These are phyloP conservation scores for Ceratocystis lukuohia DNA, from an alignment of 2,329 filamentous ascomycete genomes.

Conservation along the genomic window DNA sequence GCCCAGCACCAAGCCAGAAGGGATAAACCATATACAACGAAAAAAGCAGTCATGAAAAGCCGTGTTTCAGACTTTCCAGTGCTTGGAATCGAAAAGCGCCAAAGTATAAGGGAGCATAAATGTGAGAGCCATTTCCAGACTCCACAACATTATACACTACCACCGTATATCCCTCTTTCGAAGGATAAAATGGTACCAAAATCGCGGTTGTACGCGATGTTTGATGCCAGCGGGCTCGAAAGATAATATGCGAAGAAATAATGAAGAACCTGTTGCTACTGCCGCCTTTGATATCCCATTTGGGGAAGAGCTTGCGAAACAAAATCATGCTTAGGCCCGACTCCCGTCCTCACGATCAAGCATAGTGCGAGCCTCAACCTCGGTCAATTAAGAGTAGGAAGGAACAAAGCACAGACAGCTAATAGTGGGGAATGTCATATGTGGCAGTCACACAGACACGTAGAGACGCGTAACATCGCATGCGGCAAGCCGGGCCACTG, in stretches of 20 bases:
- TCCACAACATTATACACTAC: background rate
- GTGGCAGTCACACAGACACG: conserved; percentile 3
- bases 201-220: background rate
- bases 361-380: background rate
- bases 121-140: background rate
- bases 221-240: background rate
- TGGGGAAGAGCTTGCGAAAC: conserved; percentile 24
- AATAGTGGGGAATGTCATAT: background rate
- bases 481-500: conserved; percentile 21
- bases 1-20: background rate
- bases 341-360: background rate
- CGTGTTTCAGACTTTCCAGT: conserved; percentile 4
- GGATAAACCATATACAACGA: background rate
- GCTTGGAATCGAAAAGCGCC: background rate
- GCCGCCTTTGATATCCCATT: conserved; percentile 45
- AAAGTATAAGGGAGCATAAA: background rate
- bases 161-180: background rate
- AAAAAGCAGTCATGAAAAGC: background rate
- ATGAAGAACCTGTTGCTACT: conserved; percentile 38
- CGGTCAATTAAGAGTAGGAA: conserved; percentile 16
- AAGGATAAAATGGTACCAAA: background rate
- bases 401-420: background rate
- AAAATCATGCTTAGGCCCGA: conserved; percentile 13
- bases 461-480: background rate
- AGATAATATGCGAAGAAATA: background rate